Evolutionary conservation across 331 rosid genomes (phyloP).

Genomic region (Quercus phellos): DNA sequence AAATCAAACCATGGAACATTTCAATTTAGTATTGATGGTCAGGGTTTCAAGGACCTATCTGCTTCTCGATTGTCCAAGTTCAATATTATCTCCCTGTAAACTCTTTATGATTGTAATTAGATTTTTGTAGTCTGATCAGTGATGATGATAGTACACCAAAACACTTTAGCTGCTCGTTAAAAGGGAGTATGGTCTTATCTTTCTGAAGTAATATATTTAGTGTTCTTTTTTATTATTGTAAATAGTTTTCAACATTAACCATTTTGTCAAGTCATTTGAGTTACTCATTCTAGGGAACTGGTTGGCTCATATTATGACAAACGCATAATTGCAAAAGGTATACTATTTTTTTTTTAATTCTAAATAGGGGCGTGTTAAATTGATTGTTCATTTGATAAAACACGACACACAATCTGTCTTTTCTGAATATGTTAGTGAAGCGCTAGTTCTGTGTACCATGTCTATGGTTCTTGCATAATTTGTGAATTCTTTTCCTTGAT

Average conservation of each 20-base stretch:
- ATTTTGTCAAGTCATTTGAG: not conserved
- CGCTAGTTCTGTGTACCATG: not conserved
- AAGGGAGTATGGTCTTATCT: not conserved
- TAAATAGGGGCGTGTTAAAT: not conserved
- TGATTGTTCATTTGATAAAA: not conserved
- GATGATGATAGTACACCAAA: not conserved
- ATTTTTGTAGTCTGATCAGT: not conserved
- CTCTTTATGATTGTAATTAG: not conserved
- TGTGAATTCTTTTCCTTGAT: too few relatives aligned
- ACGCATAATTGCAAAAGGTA: not conserved
- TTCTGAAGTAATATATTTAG: not conserved
- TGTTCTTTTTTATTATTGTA: not conserved
- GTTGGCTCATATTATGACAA: not conserved
- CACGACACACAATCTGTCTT: not conserved
- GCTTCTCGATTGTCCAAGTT: not conserved
- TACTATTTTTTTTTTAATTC: not conserved
- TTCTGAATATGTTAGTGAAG: not conserved
- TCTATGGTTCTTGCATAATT: not conserved
- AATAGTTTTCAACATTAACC: not conserved
- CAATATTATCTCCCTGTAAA: not conserved
- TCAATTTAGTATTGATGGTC: too few relatives aligned
- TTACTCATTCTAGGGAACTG: not conserved
- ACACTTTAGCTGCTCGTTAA: not conserved
- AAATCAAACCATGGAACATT: too few relatives aligned
- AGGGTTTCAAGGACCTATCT: not conserved